Base-by-base conservation (phyloP, 345 rosid species). In the Eucalyptus lansdowneana region DNA sequence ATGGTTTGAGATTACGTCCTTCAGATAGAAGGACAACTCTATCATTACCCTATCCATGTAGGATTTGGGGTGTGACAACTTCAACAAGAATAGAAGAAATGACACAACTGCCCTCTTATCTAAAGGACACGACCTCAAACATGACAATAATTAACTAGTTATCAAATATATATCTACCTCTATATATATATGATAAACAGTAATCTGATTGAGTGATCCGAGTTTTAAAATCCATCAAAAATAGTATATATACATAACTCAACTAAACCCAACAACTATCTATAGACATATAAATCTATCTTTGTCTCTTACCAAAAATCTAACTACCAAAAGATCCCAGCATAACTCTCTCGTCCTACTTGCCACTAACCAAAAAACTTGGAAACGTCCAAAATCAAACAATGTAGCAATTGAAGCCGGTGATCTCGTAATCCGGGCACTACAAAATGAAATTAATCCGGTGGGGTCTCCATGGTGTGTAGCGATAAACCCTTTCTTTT, bases 11-110 rank as follows among this genome's bases (percentile, higher is more conserved):
- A 24, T 56, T 56, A 56, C 0, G 1, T 56, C 29, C 6, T 5
- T 9, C 29, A 9, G 0, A 24, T 56, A 2, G 62, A 56, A 56
- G 3, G 62, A 56, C 14, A 5, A 2, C 2, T 4, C 6, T 56
- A 5, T 24, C 62, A 24, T 56, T 56, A 22, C 62, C 29, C 13
- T 1, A 2, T 56, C 29, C 29, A 9, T 24, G 62, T 56, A 56
- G 13, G 13, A 22, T 56, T 56, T 22, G 62, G 13, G 62, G 62
- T 24, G 62, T 56, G 62, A 56, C 14, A 56, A 56, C 62, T 56
- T 56, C 29, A 22, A 56, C 1, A 0, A 56, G 6, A 56, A 56
- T 10, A 56, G 14, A 56, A 6, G 3, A 56, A 56, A 56, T 56
- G 29, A 24, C 14, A 56, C 13, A 5, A 9, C 6, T 5, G 0